Conservation (phyloP, 257 asterid genomes). For the Nemophila menziesii region DNA sequence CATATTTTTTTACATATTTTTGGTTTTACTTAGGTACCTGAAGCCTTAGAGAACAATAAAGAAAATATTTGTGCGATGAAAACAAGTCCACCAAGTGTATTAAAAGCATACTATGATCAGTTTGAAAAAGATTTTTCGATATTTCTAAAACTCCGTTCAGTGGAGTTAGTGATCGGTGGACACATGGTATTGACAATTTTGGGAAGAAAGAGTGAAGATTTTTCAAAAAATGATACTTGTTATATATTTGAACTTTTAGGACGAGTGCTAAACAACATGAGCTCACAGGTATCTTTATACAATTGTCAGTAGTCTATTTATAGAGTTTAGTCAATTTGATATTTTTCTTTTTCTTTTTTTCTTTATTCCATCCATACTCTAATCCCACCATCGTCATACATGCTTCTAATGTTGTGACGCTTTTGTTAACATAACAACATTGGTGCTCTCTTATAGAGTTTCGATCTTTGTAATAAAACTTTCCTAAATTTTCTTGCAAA, state of each 20-base stretch:
- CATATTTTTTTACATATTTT: neutral
- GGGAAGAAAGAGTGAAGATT: slow-evolving; percentile 44
- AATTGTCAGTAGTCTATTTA: too few species aligned
- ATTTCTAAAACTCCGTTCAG: slow-evolving; percentile 39
- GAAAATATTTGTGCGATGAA: slow-evolving; percentile 37
- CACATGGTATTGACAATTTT: slow-evolving; percentile 54
- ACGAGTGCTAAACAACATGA: slow-evolving; percentile 33
- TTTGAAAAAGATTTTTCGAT: slow-evolving; percentile 37
- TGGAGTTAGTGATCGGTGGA: slow-evolving; percentile 47
- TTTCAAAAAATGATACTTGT: slow-evolving; percentile 40
- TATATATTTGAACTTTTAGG: slow-evolving; percentile 57
- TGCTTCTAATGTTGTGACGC: too few species aligned
- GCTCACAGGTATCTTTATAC: slow-evolving; percentile 28
- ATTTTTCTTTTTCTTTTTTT: too few species aligned
- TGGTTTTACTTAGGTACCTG: slow-evolving; percentile 25
- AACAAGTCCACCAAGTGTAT: slow-evolving; percentile 31
- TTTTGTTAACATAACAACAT: too few species aligned
- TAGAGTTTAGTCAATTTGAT: neutral
- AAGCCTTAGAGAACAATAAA: slow-evolving; percentile 29
- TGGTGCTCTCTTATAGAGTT: too few species aligned
- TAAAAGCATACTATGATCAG: slow-evolving; percentile 41
- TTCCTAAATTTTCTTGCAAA: too few species aligned
- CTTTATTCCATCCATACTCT: too few species aligned
- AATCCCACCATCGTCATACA: too few species aligned
- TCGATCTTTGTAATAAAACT: too few species aligned